Percentiles rank a stretch among this genome's conserved stretches.
These are phyloP conservation scores for Trypanosoma caninum DNA, from an alignment of 208 protist species.

Conservation along the genomic window DNA sequence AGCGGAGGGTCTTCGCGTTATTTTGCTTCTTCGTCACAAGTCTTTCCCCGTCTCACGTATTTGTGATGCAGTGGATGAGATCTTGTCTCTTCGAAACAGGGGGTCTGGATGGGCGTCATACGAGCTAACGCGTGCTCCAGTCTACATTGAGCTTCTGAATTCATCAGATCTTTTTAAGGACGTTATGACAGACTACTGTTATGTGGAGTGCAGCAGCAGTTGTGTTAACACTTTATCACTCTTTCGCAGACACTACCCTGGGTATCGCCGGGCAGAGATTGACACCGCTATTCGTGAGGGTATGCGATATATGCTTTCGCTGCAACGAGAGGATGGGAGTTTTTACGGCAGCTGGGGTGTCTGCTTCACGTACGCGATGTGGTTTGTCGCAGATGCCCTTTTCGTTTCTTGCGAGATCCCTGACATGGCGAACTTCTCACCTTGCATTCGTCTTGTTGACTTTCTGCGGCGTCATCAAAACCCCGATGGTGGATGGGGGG, in stretches of 20 bases:
- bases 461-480: conserved; percentile 95
- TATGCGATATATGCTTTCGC: conserved; percentile 82
- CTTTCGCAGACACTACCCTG: conserved; percentile 89
- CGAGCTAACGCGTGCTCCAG: conserved; percentile 88
- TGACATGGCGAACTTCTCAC: conserved; percentile 65
- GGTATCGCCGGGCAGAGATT: conserved; percentile 90
- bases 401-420: conserved; percentile 65
- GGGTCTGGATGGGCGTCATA: conserved; percentile 93
- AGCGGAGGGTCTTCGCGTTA: conserved; percentile 93
- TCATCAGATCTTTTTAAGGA: conserved; percentile 96
- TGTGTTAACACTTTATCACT: conserved; percentile 92
- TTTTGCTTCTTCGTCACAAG: conserved; percentile 69
- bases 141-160: conserved; percentile 93
- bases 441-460: conserved; percentile 75
- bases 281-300: conserved; percentile 82
- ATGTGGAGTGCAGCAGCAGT: conserved; percentile 95
- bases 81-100: conserved; percentile 94
- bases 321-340: conserved; percentile 90
- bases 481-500: conserved; percentile 95
- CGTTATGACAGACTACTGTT: conserved; percentile 98
- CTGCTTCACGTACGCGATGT: conserved; percentile 98
- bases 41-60: conserved; percentile 62
- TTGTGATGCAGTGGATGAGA: conserved; percentile 91
- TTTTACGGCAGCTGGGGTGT: conserved; percentile 96
- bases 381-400: conserved; percentile 95